Conservation (phyloP, 805 yeast species). For the Wickerhamomyces rabaulensis region DNA sequence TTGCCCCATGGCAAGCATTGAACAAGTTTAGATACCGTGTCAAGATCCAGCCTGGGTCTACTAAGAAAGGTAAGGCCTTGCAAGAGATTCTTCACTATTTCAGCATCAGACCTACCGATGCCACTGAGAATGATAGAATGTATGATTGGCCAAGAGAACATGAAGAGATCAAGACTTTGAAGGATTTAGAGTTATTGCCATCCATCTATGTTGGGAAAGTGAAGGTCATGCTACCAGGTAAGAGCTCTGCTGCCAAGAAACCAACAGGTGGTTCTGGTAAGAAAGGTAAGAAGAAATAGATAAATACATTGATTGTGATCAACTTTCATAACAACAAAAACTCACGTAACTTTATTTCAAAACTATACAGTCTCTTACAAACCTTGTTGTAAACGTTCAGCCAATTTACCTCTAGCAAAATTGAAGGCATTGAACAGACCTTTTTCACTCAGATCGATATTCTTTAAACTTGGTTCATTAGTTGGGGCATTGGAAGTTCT, state of each 20-base stretch:
- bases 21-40: conserved; percentile 73
- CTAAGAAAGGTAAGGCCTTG: conserved; percentile 84
- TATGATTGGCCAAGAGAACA: conserved; percentile 70
- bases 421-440: conserved; percentile 82
- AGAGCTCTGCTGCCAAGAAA: conserved; percentile 24
- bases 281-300: conserved; percentile 7
- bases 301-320: not conserved
- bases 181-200: conserved; percentile 62
- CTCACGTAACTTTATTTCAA: not conserved
- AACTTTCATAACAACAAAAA: too few relatives aligned
- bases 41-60: conserved; percentile 70
- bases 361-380: conserved; percentile 17
- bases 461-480: conserved; percentile 55
- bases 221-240: conserved; percentile 56
- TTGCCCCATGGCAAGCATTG: conserved; percentile 89
- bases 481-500: conserved; percentile 88
- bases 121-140: conserved; percentile 38
- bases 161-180: conserved; percentile 47
- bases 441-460: conserved; percentile 65
- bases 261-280: conserved; percentile 6
- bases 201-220: conserved; percentile 68
- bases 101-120: conserved; percentile 42
- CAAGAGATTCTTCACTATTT: conserved; percentile 62
- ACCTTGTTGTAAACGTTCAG: conserved; percentile 45
- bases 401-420: conserved; percentile 72